phyloP scores from a whole-genome alignment of 306 rosid species.

The Cucurbita pepo region DNA sequence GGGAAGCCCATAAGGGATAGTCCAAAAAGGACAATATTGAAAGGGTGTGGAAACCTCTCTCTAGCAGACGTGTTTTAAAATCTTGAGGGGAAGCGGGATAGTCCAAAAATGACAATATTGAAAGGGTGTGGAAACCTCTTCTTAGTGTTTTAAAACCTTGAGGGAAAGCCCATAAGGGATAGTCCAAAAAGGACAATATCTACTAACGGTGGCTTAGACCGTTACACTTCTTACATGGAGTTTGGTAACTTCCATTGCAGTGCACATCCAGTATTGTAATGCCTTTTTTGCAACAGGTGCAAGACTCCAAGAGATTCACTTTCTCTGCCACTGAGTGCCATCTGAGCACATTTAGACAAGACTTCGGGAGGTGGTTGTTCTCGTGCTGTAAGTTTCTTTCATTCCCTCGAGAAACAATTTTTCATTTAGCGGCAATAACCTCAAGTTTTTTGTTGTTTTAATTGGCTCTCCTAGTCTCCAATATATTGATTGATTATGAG shows the following conservation, averaged over 20 bases:
- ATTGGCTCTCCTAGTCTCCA: not conserved
- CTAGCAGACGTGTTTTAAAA: too few relatives aligned
- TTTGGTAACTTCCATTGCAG: not conserved
- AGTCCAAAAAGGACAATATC: too few relatives aligned
- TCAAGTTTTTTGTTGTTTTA: not conserved
- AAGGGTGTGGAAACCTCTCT: too few relatives aligned
- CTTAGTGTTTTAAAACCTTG: too few relatives aligned
- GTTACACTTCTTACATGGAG: not conserved
- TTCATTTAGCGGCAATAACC: not conserved
- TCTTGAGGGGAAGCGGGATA: too few relatives aligned
- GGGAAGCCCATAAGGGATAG: too few relatives aligned
- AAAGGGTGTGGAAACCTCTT: too few relatives aligned
- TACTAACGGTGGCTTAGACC: too few relatives aligned
- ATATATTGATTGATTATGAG: not conserved
- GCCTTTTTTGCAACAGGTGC: slow-evolving; percentile 43
- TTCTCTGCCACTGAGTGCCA: slow-evolving; percentile 42
- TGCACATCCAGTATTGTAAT: not conserved
- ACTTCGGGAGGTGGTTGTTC: not conserved
- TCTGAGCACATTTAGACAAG: slow-evolving; percentile 19
- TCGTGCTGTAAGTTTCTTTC: not conserved
- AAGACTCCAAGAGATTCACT: slow-evolving; percentile 47
- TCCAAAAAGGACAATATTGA: too few relatives aligned
- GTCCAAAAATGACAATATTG: too few relatives aligned
- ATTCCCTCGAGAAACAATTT: not conserved
- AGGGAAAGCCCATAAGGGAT: too few relatives aligned